Evolutionary conservation across 805 yeast genomes (phyloP).

Genomic region (Myxozyma sirexii): DNA sequence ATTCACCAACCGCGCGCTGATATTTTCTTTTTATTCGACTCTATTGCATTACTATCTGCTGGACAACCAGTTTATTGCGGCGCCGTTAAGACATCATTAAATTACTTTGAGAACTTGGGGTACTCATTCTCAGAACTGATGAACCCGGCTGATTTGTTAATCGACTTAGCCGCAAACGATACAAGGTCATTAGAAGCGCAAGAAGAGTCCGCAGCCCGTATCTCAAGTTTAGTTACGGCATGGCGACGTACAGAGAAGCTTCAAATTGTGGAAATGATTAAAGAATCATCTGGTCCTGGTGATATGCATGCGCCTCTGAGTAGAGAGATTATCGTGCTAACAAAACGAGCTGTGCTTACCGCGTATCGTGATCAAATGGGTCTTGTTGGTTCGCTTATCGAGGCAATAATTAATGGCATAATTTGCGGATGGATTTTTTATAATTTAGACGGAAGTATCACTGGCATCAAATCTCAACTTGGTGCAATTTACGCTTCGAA

Average conservation of each 20-base stretch:
- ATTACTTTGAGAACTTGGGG: slow-evolving; percentile 55
- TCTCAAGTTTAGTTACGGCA: slow-evolving; percentile 42
- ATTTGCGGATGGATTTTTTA: slow-evolving; percentile 78
- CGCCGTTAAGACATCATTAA: slow-evolving; percentile 49
- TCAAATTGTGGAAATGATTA: background rate
- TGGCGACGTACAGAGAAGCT: slow-evolving; percentile 44
- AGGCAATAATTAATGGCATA: slow-evolving; percentile 58
- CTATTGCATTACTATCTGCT: slow-evolving; percentile 68
- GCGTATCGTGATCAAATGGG: slow-evolving; percentile 58
- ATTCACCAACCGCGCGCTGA: slow-evolving; percentile 87
- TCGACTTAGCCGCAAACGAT: slow-evolving; percentile 63
- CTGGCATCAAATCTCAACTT: slow-evolving; percentile 65
- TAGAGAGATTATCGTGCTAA: slow-evolving; percentile 50
- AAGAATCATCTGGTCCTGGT: slow-evolving; percentile 28
- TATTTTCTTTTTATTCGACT: slow-evolving; percentile 68
- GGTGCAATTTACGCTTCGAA: slow-evolving; percentile 57
- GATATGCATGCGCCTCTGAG: slow-evolving; percentile 47
- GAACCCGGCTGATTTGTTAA: slow-evolving; percentile 64
- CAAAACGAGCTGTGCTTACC: slow-evolving; percentile 51
- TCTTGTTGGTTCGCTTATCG: slow-evolving; percentile 48
- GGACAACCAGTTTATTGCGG: slow-evolving; percentile 53
- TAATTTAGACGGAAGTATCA: slow-evolving; percentile 52
- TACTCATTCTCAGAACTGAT: slow-evolving; percentile 50
- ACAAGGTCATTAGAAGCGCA: slow-evolving; percentile 47
- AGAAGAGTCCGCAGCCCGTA: slow-evolving; percentile 42